A percentile compares a stretch with the other conserved stretches of the same genome.
phyloP scores from a whole-genome alignment of 345 rosid species.

The Gossypium stocksii region DNA sequence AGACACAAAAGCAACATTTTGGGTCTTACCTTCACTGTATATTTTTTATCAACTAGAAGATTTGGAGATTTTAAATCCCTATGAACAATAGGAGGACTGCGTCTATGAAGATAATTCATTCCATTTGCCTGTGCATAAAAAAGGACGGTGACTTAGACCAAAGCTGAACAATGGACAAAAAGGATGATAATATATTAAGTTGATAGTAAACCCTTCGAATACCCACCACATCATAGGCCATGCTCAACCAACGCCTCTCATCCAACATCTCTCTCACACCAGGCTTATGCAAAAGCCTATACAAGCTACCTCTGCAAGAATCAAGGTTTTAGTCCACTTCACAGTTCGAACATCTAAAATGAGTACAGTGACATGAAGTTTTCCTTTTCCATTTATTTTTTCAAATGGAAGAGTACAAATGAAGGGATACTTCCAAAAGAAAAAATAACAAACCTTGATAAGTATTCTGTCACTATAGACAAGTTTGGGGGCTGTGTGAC shows the following conservation, averaged over 20 bases:
- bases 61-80: constrained; percentile 98
- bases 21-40: constrained; percentile 77
- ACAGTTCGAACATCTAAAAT: neutral
- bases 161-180: neutral
- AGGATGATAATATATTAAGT: neutral
- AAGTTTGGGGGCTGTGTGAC: constrained; percentile 95
- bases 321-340: constrained; percentile 22
- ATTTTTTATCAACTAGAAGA: constrained; percentile 93
- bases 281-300: constrained; percentile 81
- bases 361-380: neutral
- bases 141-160: constrained; percentile 15
- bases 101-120: constrained; percentile 97
- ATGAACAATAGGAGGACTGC: constrained; percentile 92
- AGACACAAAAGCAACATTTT: neutral
- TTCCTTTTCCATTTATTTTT: neutral
- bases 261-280: constrained; percentile 80
- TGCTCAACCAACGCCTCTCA: constrained; percentile 83
- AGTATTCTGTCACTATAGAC: constrained; percentile 96
- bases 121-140: constrained; percentile 77
- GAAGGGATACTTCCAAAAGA: neutral
- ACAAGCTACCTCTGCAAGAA: constrained; percentile 92
- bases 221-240: constrained; percentile 98
- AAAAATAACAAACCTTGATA: constrained; percentile 60
- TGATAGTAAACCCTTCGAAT: neutral
- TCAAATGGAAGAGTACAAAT: neutral